Evolutionary conservation across 2,329 filamentous ascomycete genomes (phyloP).

Genomic region (Microcera coccophila): DNA sequence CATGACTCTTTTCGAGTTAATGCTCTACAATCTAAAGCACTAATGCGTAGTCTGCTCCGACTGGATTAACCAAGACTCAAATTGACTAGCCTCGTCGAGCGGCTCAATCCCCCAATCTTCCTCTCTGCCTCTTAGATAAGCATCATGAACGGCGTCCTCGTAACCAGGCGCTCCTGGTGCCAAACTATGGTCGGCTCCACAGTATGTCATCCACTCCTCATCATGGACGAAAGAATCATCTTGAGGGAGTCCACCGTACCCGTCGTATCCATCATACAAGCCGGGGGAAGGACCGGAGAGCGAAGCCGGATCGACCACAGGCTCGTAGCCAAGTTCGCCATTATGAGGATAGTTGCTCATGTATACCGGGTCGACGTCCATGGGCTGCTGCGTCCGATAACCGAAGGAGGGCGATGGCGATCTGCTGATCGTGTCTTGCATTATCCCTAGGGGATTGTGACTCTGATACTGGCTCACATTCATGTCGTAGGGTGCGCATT

Average conservation of each 20-base stretch:
- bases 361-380: conserved; percentile 8
- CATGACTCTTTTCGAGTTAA: too few relatives aligned
- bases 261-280: conserved; percentile 6
- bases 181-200: conserved; percentile 7
- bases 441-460: conserved; percentile 2
- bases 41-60: conserved; percentile 26
- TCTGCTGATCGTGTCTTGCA: conserved; percentile 13
- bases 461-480: conserved; percentile 11
- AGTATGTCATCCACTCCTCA: conserved; percentile 2
- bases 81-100: conserved; percentile 29
- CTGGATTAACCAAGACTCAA: conserved; percentile 32
- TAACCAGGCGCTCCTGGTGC: conserved; percentile 10
- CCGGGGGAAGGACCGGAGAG: conserved; percentile 10
- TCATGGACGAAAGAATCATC: not conserved
- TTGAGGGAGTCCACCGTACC: not conserved
- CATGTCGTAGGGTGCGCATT: conserved; percentile 11
- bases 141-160: conserved; percentile 21
- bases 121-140: conserved; percentile 31
- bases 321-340: conserved; percentile 8
- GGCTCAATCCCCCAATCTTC: conserved; percentile 36
- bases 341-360: conserved; percentile 8
- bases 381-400: conserved; percentile 12
- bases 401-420: conserved; percentile 19
- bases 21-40: too few relatives aligned
- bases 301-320: conserved; percentile 1